Evolutionary conservation across 2,329 filamentous ascomycete genomes (phyloP), one percentile per base, ranked within the genome.

Genomic region (Aspergillus amoenus): DNA sequence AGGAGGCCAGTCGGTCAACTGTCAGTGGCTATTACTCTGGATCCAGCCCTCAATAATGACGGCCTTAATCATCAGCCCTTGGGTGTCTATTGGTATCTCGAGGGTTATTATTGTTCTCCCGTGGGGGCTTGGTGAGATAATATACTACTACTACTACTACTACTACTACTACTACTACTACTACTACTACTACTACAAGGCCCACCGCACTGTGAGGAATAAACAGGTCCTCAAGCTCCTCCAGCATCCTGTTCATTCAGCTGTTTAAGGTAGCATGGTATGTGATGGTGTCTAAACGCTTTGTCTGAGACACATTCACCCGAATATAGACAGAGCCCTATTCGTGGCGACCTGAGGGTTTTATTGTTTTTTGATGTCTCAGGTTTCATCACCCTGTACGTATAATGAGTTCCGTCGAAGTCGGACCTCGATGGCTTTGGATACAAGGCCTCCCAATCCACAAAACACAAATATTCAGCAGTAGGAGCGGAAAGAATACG

Each of bases 1-100:
- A 51, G 45, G 32, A 53, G 22, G 21, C 43, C 34, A 37, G 34
- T 37, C 34, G 15, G 40, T 21, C 40, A 12, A 30, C 40, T 11
- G 41, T 42, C 24, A n/a, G 52, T 22, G 22, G 22, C 22, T 49
- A 42, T 52, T 46, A 52, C 39, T 48, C 43, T 57, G 55, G 55
- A 47, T 47, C 55, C 30, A 50, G 30, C 41, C 45, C 15, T 53
- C 43, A 53, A 46, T 41, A 53, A 46, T 41, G 51, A 46, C 21
- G 32, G 44, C 17, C 43, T 53, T 52, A 22, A 39, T 50, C 30
- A 46, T 17, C 3, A 42, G 22, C 5, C 37, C 24, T 43, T 18
- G 15, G 27, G 32, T 41, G 43, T 34, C 22, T 32, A n/a, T 18
- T 21, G 43, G 15, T 34, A 32, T 42, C 45, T 15, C 45, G 4